A percentile compares a stretch with the other conserved stretches of the same genome.
Conservation (phyloP, 2,329 filamentous ascomycete genomes). For the Paecilomyces formosus region DNA sequence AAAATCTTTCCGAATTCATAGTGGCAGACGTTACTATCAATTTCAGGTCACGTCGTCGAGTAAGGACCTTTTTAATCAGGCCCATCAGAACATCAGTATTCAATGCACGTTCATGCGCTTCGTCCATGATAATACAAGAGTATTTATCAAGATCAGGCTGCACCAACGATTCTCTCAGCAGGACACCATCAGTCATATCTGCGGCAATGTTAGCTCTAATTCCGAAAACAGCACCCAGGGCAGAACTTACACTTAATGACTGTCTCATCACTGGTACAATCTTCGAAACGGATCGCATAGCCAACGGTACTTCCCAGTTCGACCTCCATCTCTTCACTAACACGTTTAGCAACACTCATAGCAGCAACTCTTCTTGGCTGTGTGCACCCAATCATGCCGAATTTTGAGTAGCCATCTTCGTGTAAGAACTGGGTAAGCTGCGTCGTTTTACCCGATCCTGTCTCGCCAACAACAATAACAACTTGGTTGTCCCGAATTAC, state of each 20-base stretch:
- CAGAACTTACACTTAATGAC: conserved; percentile 67
- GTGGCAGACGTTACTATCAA: conserved; percentile 96
- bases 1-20: conserved; percentile 96
- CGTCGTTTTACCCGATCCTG: conserved; percentile 94
- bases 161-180: conserved; percentile 85
- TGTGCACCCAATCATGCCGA: conserved; percentile 90
- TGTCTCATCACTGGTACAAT: conserved; percentile 93
- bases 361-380: conserved; percentile 93
- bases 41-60: conserved; percentile 82
- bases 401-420: conserved; percentile 85
- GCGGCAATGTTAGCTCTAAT: conserved; percentile 8
- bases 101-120: conserved; percentile 91
- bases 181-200: conserved; percentile 94
- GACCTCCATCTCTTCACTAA: conserved; percentile 97
- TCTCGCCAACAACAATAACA: conserved; percentile 92
- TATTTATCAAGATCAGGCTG: conserved; percentile 92
- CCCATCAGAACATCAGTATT: conserved; percentile 98
- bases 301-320: conserved; percentile 80
- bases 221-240: neutral
- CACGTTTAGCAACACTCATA: conserved; percentile 98
- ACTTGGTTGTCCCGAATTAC: conserved; percentile 97
- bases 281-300: conserved; percentile 96
- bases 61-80: conserved; percentile 91
- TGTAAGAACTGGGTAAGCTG: conserved; percentile 94
- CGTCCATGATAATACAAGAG: conserved; percentile 98